These are phyloP conservation scores for Ganoderma meredithae DNA, from an alignment of 1,284 basidiomycete species.

Conservation along the genomic window DNA sequence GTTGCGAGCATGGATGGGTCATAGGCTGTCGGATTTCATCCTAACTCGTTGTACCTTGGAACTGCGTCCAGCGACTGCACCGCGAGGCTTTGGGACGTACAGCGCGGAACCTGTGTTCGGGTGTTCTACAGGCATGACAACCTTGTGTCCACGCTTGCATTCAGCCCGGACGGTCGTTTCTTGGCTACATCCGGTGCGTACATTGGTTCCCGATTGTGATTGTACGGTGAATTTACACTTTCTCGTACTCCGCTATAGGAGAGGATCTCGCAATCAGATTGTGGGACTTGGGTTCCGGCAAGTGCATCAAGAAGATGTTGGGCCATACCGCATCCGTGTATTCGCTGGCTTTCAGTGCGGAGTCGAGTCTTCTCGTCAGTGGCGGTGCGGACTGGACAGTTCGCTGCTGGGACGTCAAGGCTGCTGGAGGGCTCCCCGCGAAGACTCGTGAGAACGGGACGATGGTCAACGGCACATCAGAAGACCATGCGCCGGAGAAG, in stretches of 20 bases:
- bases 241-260: slow-evolving; percentile 52
- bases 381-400: slow-evolving; percentile 95
- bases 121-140: slow-evolving; percentile 97
- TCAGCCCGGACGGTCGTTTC: slow-evolving; percentile 94
- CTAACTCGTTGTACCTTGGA: slow-evolving; percentile 96
- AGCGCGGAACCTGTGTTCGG: slow-evolving; percentile 91
- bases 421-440: slow-evolving; percentile 69
- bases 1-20: slow-evolving; percentile 10
- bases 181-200: slow-evolving; percentile 90
- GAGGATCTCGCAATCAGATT: slow-evolving; percentile 94
- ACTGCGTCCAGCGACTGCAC: slow-evolving; percentile 98
- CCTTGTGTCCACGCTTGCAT: slow-evolving; percentile 85
- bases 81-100: slow-evolving; percentile 98
- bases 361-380: slow-evolving; percentile 90
- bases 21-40: slow-evolving; percentile 96
- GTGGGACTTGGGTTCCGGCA: slow-evolving; percentile 95
- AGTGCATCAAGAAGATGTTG: slow-evolving; percentile 96
- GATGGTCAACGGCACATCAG: slow-evolving; percentile 38
- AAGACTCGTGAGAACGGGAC: slow-evolving; percentile 65
- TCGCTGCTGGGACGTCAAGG: slow-evolving; percentile 95
- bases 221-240: neutral
- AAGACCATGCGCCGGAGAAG: slow-evolving; percentile 34
- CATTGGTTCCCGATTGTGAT: slow-evolving; percentile 33
- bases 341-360: slow-evolving; percentile 90
- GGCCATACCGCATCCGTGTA: slow-evolving; percentile 92